Evolutionary conservation across 495 filamentous ascomycete species (phyloP), one percentile per base, ranked within the genome.

Genomic region (Sporormia fimetaria): DNA sequence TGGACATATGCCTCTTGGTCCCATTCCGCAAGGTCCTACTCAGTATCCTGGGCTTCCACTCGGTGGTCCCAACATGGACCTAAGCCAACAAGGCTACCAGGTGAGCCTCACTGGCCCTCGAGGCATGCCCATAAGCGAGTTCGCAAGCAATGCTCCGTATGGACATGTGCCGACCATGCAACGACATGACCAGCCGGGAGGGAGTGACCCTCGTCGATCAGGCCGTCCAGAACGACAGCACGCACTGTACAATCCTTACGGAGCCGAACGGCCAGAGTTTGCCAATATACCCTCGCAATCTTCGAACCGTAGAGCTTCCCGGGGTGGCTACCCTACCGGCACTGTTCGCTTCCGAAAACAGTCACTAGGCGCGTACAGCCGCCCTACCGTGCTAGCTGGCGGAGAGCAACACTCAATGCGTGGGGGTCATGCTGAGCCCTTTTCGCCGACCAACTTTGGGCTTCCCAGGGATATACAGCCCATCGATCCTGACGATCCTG

Each of bases 201-300:
- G 11, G 10, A 10, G 11, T 18, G 37, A 20, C 23, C 11, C 6
- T 22, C 46, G 46, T 17, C 40, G 40, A 10, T n/a, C 31, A 1
- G 40, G 40, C 33, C 38, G 23, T 4, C 12, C 8, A 3, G 21
- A 42, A 11, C 27, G 28, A 21, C 29, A 6, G 8, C 12, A 10
- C 9, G 37, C 18, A 1, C 40, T 49, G 1, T 49, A 36, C 16
- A 44, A 53, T 18, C 49, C 49, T 8, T 48, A 53, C 27, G 40
- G 39, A 3, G 3, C 39, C 14, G 30, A 37, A 3, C 40, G 27
- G 7, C 44, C 49, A 1, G 44, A 43, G 1, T 53, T 48, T 27
- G 27, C 39, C 3, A 24, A 37, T 7, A 21, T 45, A 6, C 33
- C 44, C 3, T n/a, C 15, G 10, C 44, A 34, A 7, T 25, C 20